phyloP scores from a whole-genome alignment of 352 stramenopile genomes.

The Phytophthora macrochlamydospora region DNA sequence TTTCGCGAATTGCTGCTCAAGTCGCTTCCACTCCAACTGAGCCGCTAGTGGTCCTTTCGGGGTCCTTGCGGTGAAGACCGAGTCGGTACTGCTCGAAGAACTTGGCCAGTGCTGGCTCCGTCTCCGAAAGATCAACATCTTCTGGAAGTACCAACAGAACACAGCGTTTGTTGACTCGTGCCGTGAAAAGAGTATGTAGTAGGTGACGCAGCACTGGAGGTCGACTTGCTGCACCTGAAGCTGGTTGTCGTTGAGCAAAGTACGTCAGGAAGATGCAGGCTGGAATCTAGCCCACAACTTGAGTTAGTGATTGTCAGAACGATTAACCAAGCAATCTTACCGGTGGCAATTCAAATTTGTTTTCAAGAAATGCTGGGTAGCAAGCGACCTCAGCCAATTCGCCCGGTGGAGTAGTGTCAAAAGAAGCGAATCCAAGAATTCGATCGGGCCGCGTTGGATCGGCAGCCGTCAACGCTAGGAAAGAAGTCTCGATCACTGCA shows the following conservation, averaged over 20 bases:
- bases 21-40: conserved; percentile 16
- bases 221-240: conserved; percentile 29
- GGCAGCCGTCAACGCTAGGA: conserved; percentile 67
- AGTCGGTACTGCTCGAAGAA: conserved; percentile 49
- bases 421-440: conserved; percentile 65
- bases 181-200: conserved; percentile 57
- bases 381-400: conserved; percentile 45
- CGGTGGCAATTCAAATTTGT: conserved; percentile 59
- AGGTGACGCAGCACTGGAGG: conserved; percentile 55
- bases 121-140: conserved; percentile 44
- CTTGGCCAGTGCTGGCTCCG: conserved; percentile 58
- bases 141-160: conserved; percentile 63
- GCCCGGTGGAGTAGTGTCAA: conserved; percentile 57
- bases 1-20: conserved; percentile 36
- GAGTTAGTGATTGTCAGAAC: not conserved
- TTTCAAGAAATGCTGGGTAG: conserved; percentile 46
- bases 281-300: conserved; percentile 26
- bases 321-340: conserved; percentile 19
- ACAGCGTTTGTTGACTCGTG: conserved; percentile 40
- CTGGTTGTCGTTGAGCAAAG: conserved; percentile 56
- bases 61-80: conserved; percentile 15
- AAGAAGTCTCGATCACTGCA: conserved; percentile 74
- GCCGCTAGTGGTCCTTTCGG: conserved; percentile 4
- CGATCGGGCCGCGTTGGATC: conserved; percentile 55
- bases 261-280: conserved; percentile 63